These are phyloP conservation scores for Omphalea diandra DNA, from an alignment of 441 rosid species.

Conservation along the genomic window DNA sequence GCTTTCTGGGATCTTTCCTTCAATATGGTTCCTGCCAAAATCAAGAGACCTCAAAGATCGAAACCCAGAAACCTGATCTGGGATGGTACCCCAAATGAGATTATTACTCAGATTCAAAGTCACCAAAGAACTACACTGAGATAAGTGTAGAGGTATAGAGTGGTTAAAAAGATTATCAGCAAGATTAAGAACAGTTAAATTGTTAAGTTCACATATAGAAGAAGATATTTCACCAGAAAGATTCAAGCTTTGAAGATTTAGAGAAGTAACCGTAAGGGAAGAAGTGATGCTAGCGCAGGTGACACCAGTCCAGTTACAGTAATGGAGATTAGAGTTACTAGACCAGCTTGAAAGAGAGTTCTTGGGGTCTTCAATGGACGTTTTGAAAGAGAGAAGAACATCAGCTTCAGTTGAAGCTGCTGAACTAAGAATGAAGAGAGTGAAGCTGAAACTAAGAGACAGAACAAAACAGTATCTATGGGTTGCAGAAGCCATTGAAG, in stretches of 20 bases:
- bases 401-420: conserved; percentile 58
- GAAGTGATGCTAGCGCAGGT: conserved; percentile 49
- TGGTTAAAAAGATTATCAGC: conserved; percentile 78
- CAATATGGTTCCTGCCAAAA: conserved; percentile 57
- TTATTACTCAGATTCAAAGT: conserved; percentile 79
- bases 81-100: conserved; percentile 92
- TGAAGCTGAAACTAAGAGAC: conserved; percentile 33
- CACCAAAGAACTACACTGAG: conserved; percentile 66
- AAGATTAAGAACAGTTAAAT: conserved; percentile 65
- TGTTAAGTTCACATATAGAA: conserved; percentile 58
- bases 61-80: conserved; percentile 78
- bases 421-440: conserved; percentile 38
- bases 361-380: conserved; percentile 68
- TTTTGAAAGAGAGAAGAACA: conserved; percentile 64
- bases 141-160: conserved; percentile 78
- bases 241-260: conserved; percentile 72
- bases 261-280: conserved; percentile 51
- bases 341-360: conserved; percentile 73
- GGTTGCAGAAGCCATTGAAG: conserved; percentile 64
- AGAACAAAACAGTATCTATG: conserved; percentile 33
- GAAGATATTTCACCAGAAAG: conserved; percentile 87
- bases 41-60: conserved; percentile 62
- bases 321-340: conserved; percentile 44
- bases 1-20: conserved; percentile 49
- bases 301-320: conserved; percentile 91